Base-by-base conservation (phyloP, 139 green algal species). In the Chlamydomonas sphaeroides region DNA sequence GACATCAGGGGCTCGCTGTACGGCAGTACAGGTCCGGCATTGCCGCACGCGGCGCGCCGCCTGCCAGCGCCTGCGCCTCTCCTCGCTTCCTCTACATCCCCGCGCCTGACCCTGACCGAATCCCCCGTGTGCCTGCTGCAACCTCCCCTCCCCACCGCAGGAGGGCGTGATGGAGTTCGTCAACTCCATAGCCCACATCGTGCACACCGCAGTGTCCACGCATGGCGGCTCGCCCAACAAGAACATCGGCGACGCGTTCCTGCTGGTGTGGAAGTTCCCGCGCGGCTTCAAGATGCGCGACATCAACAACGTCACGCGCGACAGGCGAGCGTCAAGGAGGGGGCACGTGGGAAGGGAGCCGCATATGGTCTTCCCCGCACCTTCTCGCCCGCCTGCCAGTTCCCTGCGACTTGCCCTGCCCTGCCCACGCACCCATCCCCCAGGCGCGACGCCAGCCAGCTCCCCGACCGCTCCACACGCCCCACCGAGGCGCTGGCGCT, bases 131-230 rank as follows among this genome's bases (percentile, higher is more conserved):
- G n/a, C n/a, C n/a, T n/a, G n/a, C n/a, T n/a, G n/a, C n/a, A n/a
- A n/a, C n/a, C n/a, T n/a, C 45, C 45, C 45, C 45, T 53, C 45
- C 10, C 10, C 10, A 36, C 30, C 35, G 35, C 92, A 97, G 72
- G 95, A 98, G 87, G 95, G 94, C 8, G 90, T 99, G 53, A 98
- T 99, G 96, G 95, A 98, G 89, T 99, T 98, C 91, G 97, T 99
- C 15, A 99, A 99, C 90, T 91, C 89, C 68, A 98, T 99, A 48
- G 96, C 94, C 3, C 89, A 93, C 51, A 97, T 99, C 45, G 97
- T 99, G 65, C 97, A 99, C 89, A 93, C 89, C 30, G 92, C 95
- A 75, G 95, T 98, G 30, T 85, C 92, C 11, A 79, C 95, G 63
- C 96, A 98, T 89, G 94, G 93, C 32, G 97, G 97, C n/a, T 90